These are phyloP conservation scores for Penicillium psychrofluorescens DNA, from an alignment of 495 filamentous ascomycete genomes.

Conservation along the genomic window DNA sequence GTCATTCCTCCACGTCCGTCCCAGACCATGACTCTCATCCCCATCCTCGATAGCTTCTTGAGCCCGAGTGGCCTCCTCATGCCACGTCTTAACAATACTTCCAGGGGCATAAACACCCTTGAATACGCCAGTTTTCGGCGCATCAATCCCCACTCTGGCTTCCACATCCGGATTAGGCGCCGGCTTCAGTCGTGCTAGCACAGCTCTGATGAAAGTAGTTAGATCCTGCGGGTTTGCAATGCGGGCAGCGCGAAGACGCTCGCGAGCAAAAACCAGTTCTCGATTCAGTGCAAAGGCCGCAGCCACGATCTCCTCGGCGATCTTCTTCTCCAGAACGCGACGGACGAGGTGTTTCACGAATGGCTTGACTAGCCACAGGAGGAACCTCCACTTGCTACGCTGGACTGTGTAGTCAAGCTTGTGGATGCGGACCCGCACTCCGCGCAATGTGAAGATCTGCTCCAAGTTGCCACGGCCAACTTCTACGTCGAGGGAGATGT, in stretches of 20 bases:
- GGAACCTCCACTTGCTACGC: slow-evolving; percentile 64
- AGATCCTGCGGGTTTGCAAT: slow-evolving; percentile 77
- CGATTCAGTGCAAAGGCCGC: slow-evolving; percentile 67
- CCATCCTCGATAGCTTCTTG: slow-evolving; percentile 56
- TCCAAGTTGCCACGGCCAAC: slow-evolving; percentile 67
- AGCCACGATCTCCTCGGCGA: slow-evolving; percentile 64
- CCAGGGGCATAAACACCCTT: slow-evolving; percentile 80
- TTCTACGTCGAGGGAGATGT: slow-evolving; percentile 77
- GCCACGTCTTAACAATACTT: slow-evolving; percentile 79
- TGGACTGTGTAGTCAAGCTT: slow-evolving; percentile 74
- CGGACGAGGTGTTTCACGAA: slow-evolving; percentile 74
- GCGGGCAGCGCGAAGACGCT: slow-evolving; percentile 75
- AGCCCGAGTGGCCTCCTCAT: slow-evolving; percentile 66
- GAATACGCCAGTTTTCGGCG: slow-evolving; percentile 63
- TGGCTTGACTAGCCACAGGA: slow-evolving; percentile 81
- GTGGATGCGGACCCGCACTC: slow-evolving; percentile 74
- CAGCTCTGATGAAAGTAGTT: slow-evolving; percentile 71
- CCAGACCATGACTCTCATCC: slow-evolving; percentile 30
- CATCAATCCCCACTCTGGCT: slow-evolving; percentile 55
- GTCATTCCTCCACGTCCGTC: slow-evolving; percentile 65
- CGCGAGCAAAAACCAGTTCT: slow-evolving; percentile 78
- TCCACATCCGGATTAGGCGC: slow-evolving; percentile 65
- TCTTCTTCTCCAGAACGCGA: slow-evolving; percentile 67
- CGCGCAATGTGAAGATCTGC: slow-evolving; percentile 69
- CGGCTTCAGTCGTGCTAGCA: slow-evolving; percentile 65